Base-by-base conservation (phyloP, 495 filamentous ascomycete species). In the Melanomma pulvis-pyrius region DNA sequence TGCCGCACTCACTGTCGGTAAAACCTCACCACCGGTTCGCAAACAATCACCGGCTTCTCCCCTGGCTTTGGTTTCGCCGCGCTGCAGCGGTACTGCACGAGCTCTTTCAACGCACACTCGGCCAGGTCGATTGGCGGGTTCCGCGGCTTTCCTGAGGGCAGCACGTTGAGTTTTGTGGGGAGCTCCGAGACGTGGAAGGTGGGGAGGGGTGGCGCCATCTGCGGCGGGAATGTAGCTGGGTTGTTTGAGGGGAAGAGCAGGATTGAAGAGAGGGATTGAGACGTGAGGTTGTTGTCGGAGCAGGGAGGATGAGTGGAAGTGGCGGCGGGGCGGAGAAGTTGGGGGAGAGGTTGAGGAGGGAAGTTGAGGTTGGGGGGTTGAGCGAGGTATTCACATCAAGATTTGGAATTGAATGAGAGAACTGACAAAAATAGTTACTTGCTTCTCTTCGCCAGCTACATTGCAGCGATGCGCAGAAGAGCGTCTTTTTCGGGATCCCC, bases 21-120 rank as follows among this genome's bases (percentile, higher is more conserved):
- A 70, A 90, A 82, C 72, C 91, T 82, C 74, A 91, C 83, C 15
- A 96, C 78, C 12, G 90, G 88, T 78, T 84, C 82, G 74, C 92
- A 97, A 50, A 83, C 78, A 19, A 92, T 83, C 26, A 81, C 77
- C 17, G 86, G 84, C 25, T 85, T 74, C 49, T 28, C 30, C 9
- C 65, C 71, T 29, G 70, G 59, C 29, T 63, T 61, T 39, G 81
- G 70, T 22, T 82, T 81, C 41, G 86, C 79, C 1, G 81, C 81
- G 67, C 87, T 79, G 75, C 92, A 96, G 2, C 86, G 84, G 77
- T 94, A 96, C 77, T 97, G 92, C 65, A 91, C 75, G 81, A 97
- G 81, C 76, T 90, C 87, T 58, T 90, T 74, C 30, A 96, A 80
- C 73, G 88, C 82, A 78, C 92, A 96, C 49, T 85, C 78, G 53